A percentile compares a stretch with the other conserved stretches of the same genome.
Conservation (phyloP, 23 red algal genomes). For the Cyanidiococcus yangmingshanensis region DNA sequence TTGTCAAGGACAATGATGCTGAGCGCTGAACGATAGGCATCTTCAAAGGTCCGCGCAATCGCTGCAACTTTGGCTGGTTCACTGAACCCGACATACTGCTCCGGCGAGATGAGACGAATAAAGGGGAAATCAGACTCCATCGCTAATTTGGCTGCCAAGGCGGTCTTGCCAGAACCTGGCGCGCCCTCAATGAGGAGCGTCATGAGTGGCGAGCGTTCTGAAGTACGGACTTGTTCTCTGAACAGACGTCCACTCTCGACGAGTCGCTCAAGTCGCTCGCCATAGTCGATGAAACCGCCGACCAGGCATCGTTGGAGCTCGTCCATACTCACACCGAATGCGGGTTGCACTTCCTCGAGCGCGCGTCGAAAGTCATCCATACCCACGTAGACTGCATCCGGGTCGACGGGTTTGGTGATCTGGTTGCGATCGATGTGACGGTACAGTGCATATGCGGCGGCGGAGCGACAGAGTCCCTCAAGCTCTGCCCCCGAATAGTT, state of each 20-base stretch:
- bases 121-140: conserved; percentile 93
- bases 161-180: conserved; percentile 90
- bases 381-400: conserved; percentile 42
- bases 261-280: conserved; percentile 44
- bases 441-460: conserved; percentile 80
- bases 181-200: conserved; percentile 89
- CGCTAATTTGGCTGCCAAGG: conserved; percentile 78
- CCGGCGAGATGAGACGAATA: conserved; percentile 69
- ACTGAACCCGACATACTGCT: conserved; percentile 81
- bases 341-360: conserved; percentile 74
- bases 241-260: conserved; percentile 65
- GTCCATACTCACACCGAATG: conserved; percentile 71
- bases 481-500: conserved; percentile 99
- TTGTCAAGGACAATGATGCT: conserved; percentile 89
- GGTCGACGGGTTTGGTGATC: conserved; percentile 40
- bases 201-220: conserved; percentile 62
- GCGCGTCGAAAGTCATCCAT: conserved; percentile 86
- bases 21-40: conserved; percentile 83
- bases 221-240: conserved; percentile 60
- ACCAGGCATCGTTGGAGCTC: conserved; percentile 72
- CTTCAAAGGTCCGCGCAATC: conserved; percentile 81
- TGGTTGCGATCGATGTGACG: conserved; percentile 74
- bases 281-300: conserved; percentile 75
- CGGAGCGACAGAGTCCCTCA: conserved; percentile 93
- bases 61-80: conserved; percentile 80